Evolutionary conservation across 345 rosid genomes (phyloP).

Genomic region (Lenwebbia sp.): DNA sequence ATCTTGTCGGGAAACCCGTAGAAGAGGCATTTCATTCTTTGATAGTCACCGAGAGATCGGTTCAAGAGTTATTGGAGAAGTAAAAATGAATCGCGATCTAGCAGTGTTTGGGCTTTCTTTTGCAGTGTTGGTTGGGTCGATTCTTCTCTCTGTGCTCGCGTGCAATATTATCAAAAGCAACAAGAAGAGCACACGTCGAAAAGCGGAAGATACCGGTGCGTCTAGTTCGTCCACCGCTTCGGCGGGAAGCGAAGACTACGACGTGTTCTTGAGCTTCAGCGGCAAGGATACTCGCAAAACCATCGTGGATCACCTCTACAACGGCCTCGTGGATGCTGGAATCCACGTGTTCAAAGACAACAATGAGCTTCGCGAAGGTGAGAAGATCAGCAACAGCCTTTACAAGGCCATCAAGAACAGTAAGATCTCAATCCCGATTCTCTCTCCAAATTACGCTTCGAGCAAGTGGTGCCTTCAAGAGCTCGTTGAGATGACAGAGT

Average conservation of each 20-base stretch:
- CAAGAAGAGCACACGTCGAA: not conserved
- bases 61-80: not conserved
- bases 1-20: not conserved
- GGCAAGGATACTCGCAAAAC: not conserved
- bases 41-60: not conserved
- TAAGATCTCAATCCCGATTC: not conserved
- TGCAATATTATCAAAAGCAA: not conserved
- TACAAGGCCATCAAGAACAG: not conserved
- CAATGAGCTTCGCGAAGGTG: not conserved
- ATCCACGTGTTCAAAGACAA: not conserved
- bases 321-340: not conserved
- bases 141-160: not conserved
- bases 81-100: not conserved
- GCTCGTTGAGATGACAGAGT: not conserved
- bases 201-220: not conserved
- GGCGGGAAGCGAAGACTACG: not conserved
- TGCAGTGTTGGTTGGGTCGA: not conserved
- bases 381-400: not conserved
- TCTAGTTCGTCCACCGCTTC: not conserved
- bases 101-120: not conserved
- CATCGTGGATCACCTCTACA: not conserved
- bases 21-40: not conserved
- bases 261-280: not conserved
- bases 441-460: not conserved
- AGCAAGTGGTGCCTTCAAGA: not conserved